Base-by-base conservation (phyloP, 202 grass and related monocot genomes). In the Zoysia matrella region DNA sequence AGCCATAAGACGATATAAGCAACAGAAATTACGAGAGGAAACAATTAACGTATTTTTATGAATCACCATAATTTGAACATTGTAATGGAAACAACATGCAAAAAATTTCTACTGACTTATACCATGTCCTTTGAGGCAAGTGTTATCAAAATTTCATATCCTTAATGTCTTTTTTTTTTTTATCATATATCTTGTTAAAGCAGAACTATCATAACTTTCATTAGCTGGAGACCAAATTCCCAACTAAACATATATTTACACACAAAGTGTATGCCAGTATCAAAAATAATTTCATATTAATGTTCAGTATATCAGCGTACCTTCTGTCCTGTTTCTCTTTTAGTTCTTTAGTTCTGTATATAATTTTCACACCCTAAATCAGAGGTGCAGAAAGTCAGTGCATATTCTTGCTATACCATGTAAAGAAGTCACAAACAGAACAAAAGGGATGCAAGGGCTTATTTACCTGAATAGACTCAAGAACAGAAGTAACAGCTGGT, bases 281-380 rank as follows among this genome's bases (percentile, higher is more conserved):
- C 54, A n/a, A 55, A 69, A 68, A 36, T 15, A 56, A 47, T 68
- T 10, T 1, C n/a, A 68, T 79, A 13, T 54, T 51, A 71, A 15
- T 75, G 14, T 70, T 70, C 43, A 57, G 44, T n/a, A 6, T 64
- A 76, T 22, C 6, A 66, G 15, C 76, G 49, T 82, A 98, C 95
- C 95, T 98, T 86, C 78, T 93, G 60, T 94, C 90, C n/a, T 98
- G 95, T 66, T 90, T 91, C 85, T 98, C 95, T 82, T 95, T 94
- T 47, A 98, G 83, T 48, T 98, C 92, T 71, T 84, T 86, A 64
- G 95, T 98, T 91, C 95, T 95, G 84, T 73, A 98, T 76, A 98
- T 91, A 84, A 98, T 76, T 91, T 95, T 98, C 12, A 98, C 90
- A 52, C 95, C 95, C 95, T 98, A 79, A 74, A 51, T 67, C 13